Base-by-base conservation (phyloP, 2,329 filamentous ascomycete species). In the Fusarium xylarioides region DNA sequence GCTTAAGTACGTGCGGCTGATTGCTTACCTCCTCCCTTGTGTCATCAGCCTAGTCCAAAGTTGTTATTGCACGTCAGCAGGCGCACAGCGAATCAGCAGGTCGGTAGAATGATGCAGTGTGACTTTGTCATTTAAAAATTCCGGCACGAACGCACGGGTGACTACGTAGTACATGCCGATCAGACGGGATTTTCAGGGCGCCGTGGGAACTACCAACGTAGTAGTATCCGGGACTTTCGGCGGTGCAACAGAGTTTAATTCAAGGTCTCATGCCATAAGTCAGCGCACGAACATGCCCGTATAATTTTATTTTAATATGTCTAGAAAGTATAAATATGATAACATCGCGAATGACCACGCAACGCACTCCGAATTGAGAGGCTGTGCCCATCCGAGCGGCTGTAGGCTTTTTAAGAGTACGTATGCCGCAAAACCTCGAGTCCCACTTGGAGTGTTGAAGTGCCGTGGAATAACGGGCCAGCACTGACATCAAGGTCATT, bases 181-280 rank as follows among this genome's bases (percentile, higher is more conserved):
- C 57, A 11, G 32, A 2, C 7, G 23, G 21, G 26, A 54, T 52
- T 40, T 16, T 40, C 26, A 54, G n/a, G 26, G 46, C 28, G 10
- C n/a, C 11, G 10, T 34, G 26, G 35, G 28, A 55, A 60, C 49
- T 43, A 42, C 34, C 60, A 21, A 35, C 12, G 40, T 67, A n/a
- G 40, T 67, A n/a, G 62, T 12, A 67, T 52, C 38, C 64, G 64
- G 64, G 40, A 50, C 12, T 32, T 32, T 35, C 64, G 64, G 64
- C 18, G 5, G 5, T 32, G 8, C n/a, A 63, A 34, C 34, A 63
- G 21, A 68, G 66, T 68, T 68, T 68, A 49, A 68, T 68, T 63
- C 42, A 44, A 40, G 23, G 32, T 50, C 62, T 38, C 32, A 44
- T 30, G 55, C 55, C 42, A 57, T 11, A 21, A 37, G 7, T 35